Base-by-base conservation (phyloP, 768 basidiomycete genomes). In the Suillus spraguei region DNA sequence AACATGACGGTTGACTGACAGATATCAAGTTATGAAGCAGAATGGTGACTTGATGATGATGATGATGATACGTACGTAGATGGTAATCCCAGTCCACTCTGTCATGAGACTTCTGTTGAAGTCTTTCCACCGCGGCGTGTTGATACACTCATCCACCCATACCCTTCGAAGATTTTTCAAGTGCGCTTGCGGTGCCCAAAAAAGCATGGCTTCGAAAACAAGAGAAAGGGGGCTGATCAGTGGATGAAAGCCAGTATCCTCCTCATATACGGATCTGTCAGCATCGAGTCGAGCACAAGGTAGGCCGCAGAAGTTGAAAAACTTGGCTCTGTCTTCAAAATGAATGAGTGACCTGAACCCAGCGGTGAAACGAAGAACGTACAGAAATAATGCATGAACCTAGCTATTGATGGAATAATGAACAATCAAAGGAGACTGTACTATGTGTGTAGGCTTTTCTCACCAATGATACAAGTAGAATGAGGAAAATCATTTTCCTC, bases 71-170 rank as follows among this genome's bases (percentile, higher is more conserved):
- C 82, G 28, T 55, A 85, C 85, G 59, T 80, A 81, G 38, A 83
- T 78, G 28, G 79, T 80, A 50, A 83, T 78, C 39, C 80, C 79
- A 60, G 78, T 72, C 85, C 82, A 83, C 66, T 86, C 81, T 5
- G 73, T 71, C 39, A 75, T 78, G 35, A 84, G 72, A 20, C 79
- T 79, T 6, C 59, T 62, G 28, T 85, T 77, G 58, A 81, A 79
- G 6, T 74, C 69, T 4, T 69, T 65, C 82, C 83, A 85, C 3
- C 72, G 67, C 8, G 69, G 67, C n/a, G 72, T 65, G 42, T 78
- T 76, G 63, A 83, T 35, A 3, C 46, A 46, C 24, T 46, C 55
- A 47, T 63, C 62, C 13, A 63, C 63, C 44, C 59, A 64, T 17
- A 64, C 60, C 22, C 44, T 52, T 32, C 54, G 49, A 28, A 64